Base-by-base conservation (phyloP, 129 eudicot genomes). In the Saussurea involucrata region DNA sequence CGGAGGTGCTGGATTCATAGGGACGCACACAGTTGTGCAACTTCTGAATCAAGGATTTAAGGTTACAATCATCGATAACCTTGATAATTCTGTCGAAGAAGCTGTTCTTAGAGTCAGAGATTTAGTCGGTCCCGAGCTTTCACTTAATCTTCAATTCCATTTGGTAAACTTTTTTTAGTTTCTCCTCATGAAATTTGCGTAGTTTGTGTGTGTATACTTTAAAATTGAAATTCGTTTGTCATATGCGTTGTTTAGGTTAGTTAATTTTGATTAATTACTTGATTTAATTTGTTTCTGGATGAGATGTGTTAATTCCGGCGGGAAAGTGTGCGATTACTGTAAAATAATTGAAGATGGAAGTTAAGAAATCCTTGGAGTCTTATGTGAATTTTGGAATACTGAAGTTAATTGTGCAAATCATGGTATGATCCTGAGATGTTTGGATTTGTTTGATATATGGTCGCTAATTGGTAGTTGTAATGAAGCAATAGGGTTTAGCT, bases 1-100 rank as follows among this genome's bases (percentile, higher is more conserved):
- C 0, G 99, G 99, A 29, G 99, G 99, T 5, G 99, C 99, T 18
- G 99, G 99, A 24, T 95, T 95, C 78, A 91, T 95, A 24, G 98
- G 98, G 57, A 87, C 97, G 5, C 98, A 95, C 80, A 91, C 97
- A 29, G 97, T 88, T 31, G 63, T 95, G 64, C 86, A 87, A 60
- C 93, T 95, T 3, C 80, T 95, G 24, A 74, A 83, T 12, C 81
- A 88, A 79, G 99, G 97, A 28, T 95, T 92, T 74, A 82, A 67
- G 79, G 99, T 95, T 60, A 71, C 87, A 3, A 88, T 92, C 46
- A 82, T 92, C 63, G 99, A 95, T 74, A 95, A 95, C 76, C 97
- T 95, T 58, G 90, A 90, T 74, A 92, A 95, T 81, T 82, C 99
- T 1, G 89, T 85, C 12, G 89, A 92, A 78, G 97, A 92, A 64